Conservation (phyloP, 768 basidiomycete genomes). For the Wakefieldia striispora region DNA sequence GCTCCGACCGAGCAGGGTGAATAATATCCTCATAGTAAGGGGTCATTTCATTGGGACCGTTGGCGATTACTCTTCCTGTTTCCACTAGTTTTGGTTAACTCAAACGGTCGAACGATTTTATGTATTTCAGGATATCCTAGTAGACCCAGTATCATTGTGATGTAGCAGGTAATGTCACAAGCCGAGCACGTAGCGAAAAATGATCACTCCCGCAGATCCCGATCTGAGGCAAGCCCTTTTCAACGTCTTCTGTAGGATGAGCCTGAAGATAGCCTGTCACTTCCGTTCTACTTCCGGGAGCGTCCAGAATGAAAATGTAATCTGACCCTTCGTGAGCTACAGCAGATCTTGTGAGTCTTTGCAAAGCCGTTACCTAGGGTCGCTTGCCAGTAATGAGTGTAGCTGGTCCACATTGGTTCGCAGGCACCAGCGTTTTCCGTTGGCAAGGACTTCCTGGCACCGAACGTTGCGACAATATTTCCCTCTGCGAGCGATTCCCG, state of each 20-base stretch:
- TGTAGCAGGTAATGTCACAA: conserved; percentile 31
- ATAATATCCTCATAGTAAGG: not conserved
- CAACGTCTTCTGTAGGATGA: conserved; percentile 55
- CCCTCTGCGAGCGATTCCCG: conserved; percentile 12
- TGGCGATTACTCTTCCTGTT: not conserved
- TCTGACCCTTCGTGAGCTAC: conserved; percentile 45
- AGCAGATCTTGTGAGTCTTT: not conserved
- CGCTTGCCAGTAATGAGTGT: conserved; percentile 83
- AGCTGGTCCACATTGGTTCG: conserved; percentile 88
- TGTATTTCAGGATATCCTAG: conserved; percentile 14
- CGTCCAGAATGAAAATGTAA: conserved; percentile 81
- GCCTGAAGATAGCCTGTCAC: conserved; percentile 61
- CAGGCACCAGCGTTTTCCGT: conserved; percentile 48
- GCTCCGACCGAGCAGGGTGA: conserved; percentile 67
- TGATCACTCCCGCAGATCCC: conserved; percentile 87
- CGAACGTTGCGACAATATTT: conserved; percentile 43
- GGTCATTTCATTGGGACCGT: not conserved
- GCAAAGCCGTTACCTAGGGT: conserved; percentile 57
- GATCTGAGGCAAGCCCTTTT: conserved; percentile 74
- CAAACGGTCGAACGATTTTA: not conserved
- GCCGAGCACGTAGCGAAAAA: conserved; percentile 69
- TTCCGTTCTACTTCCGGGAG: conserved; percentile 30
- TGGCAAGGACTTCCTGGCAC: conserved; percentile 43
- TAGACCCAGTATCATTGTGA: conserved; percentile 4
- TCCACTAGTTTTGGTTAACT: not conserved